These are phyloP conservation scores for Aspergillus nomiae DNA, from an alignment of 2,329 filamentous ascomycete species.

Conservation along the genomic window DNA sequence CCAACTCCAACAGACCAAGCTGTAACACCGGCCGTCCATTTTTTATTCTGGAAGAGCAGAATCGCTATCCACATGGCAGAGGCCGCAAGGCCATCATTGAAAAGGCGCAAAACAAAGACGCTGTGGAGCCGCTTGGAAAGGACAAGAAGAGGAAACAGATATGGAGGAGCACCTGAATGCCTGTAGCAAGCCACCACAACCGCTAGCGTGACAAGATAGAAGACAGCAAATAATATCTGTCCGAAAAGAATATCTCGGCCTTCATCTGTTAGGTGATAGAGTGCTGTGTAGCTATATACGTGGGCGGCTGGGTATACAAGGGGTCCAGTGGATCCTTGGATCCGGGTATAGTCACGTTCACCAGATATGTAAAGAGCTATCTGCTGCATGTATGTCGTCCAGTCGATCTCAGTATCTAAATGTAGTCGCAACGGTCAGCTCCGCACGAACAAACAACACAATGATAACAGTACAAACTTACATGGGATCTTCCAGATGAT, in stretches of 20 bases:
- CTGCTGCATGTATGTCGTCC: conserved; percentile 96
- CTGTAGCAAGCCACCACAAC: conserved; percentile 80
- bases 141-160: conserved; percentile 81
- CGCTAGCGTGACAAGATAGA: conserved; percentile 76
- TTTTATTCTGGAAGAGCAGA: conserved; percentile 70
- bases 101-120: conserved; percentile 87
- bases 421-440: conserved; percentile 30
- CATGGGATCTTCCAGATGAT: conserved; percentile 83
- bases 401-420: conserved; percentile 95
- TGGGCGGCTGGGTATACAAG: conserved; percentile 94
- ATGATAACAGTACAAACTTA: conserved; percentile 49
- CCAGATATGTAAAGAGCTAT: conserved; percentile 76
- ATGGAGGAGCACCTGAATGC: conserved; percentile 64
- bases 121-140: conserved; percentile 92
- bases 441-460: conserved; percentile 8
- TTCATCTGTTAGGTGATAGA: conserved; percentile 76
- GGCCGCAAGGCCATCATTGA: conserved; percentile 92
- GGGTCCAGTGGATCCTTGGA: conserved; percentile 86
- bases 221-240: conserved; percentile 77
- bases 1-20: conserved; percentile 78
- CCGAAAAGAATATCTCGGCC: conserved; percentile 76
- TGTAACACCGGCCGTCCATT: conserved; percentile 72
- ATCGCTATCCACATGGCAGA: conserved; percentile 84
- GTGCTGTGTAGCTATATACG: conserved; percentile 81
- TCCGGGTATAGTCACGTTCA: conserved; percentile 83